A percentile compares a stretch with the other conserved stretches of the same genome.
Evolutionary conservation across 306 rosid genomes (phyloP).

Genomic region (Crataegus laevigata): DNA sequence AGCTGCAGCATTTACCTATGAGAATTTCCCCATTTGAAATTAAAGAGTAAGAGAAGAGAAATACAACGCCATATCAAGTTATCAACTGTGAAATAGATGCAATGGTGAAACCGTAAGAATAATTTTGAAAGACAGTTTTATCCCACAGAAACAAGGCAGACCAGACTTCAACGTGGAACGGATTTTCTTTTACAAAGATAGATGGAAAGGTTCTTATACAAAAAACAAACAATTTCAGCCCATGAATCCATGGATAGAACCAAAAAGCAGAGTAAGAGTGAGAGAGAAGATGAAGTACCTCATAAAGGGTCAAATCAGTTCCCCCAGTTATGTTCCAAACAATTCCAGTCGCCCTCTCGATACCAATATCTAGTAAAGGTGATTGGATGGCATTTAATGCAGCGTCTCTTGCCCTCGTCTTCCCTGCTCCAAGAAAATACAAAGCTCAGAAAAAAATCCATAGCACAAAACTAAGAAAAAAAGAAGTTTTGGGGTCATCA

Average conservation of each 20-base stretch:
- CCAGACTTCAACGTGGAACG: not conserved
- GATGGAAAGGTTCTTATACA: not conserved
- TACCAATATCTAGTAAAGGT: slow-evolving; percentile 91
- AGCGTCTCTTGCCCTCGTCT: slow-evolving; percentile 98
- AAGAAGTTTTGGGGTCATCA: not conserved
- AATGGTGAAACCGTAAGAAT: not conserved
- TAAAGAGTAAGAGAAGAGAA: not conserved
- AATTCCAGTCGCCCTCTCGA: slow-evolving; percentile 99
- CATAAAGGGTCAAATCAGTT: slow-evolving; percentile 84
- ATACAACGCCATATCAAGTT: not conserved
- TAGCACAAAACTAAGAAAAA: not conserved
- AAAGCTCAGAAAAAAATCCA: slow-evolving; percentile 6
- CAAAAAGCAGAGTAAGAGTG: not conserved
- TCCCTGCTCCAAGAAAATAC: slow-evolving; percentile 51
- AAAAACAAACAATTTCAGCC: not conserved
- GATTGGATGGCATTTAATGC: slow-evolving; percentile 99
- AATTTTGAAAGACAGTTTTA: not conserved
- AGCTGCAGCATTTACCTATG: slow-evolving; percentile 98
- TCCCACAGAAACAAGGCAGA: not conserved
- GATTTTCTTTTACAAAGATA: not conserved
- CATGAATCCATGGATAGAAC: not conserved
- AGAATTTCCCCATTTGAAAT: slow-evolving; percentile 2
- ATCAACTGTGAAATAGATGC: not conserved
- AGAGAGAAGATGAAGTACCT: slow-evolving; percentile 40
- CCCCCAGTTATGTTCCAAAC: slow-evolving; percentile 99